Base-by-base conservation (phyloP, 73 alveolate species). In the Tetrahymena malaccensis region DNA sequence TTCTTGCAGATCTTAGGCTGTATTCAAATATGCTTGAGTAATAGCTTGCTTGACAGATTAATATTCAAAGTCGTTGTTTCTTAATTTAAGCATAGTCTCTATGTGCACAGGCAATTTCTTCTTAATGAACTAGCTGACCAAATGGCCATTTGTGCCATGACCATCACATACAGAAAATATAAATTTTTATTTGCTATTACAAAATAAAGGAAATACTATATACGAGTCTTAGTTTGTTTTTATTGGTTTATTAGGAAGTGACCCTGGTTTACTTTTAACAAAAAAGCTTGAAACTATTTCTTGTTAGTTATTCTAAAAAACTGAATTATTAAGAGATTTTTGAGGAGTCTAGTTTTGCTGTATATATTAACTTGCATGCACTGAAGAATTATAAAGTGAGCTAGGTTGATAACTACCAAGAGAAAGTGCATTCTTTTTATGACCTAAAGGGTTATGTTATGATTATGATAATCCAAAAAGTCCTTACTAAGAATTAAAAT, bases 121-220 rank as follows among this genome's bases (percentile, higher is more conserved):
- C 94, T 97, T 94, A 34, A 99, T 98, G 95, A 97, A 98, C 38
- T 98, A 98, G 57, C 99, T 96, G 34, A 99, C 98, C 84, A 97
- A 95, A 96, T 99, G 99, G 7, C 99, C 99, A 97, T 97, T 94
- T 55, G 95, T 96, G 4, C 99, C 99, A 95, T 98, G 99, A 37
- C 99, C 99, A 96, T 99, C 99, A 93, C 99, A 98, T 17, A 99
- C 99, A 27, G 99, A 99, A 55, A 98, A 93, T 44, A 97, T 84
- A 98, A 97, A 97, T 35, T 96, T 96, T n/a, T 97, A 97, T 57
- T 96, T 96, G 19, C 97, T 96, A 21, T 95, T 89, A 43, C 94
- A 93, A 50, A 95, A 85, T 89, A 84, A 83, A 55, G 93, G 95
- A 44, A 40, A 56, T 13, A 95, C 94, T 25, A 93, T 56, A 56